Conservation (phyloP, 2,329 filamentous ascomycete genomes). For the Ceratocystis destructans region DNA sequence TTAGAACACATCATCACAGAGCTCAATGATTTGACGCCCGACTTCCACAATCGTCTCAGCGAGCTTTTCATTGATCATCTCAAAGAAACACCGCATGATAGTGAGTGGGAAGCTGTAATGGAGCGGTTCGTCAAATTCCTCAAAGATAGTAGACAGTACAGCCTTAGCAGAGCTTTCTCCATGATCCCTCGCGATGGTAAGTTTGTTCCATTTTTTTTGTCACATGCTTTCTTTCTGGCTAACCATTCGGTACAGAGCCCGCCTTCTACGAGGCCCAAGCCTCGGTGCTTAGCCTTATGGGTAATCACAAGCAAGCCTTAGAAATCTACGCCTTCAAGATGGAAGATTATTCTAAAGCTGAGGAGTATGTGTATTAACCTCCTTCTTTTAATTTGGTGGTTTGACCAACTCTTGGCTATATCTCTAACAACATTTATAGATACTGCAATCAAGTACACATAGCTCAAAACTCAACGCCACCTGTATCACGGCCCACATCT, state of each 20-base stretch:
- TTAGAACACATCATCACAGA: constrained; percentile 84
- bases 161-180: constrained; percentile 60
- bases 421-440: constrained; percentile 25
- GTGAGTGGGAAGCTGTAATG: constrained; percentile 45
- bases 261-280: constrained; percentile 81
- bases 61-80: constrained; percentile 52
- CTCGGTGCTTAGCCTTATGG: constrained; percentile 87
- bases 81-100: constrained; percentile 30
- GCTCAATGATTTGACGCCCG: constrained; percentile 67
- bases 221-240: background rate
- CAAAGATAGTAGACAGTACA: constrained; percentile 64
- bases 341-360: constrained; percentile 72
- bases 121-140: constrained; percentile 61
- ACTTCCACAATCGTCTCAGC: constrained; percentile 75
- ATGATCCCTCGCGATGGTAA: constrained; percentile 67
- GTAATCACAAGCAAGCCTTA: constrained; percentile 86
- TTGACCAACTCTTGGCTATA: constrained; percentile 20
- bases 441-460: constrained; percentile 83
- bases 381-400: background rate
- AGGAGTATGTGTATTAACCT: constrained; percentile 51
- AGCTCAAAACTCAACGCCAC: constrained; percentile 33
- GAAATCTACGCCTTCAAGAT: constrained; percentile 96
- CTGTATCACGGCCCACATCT: constrained; percentile 27
- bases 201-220: constrained; percentile 23
- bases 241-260: constrained; percentile 42